These are phyloP conservation scores for Cercospora janseana DNA, from an alignment of 2,329 filamentous ascomycete species.

Conservation along the genomic window DNA sequence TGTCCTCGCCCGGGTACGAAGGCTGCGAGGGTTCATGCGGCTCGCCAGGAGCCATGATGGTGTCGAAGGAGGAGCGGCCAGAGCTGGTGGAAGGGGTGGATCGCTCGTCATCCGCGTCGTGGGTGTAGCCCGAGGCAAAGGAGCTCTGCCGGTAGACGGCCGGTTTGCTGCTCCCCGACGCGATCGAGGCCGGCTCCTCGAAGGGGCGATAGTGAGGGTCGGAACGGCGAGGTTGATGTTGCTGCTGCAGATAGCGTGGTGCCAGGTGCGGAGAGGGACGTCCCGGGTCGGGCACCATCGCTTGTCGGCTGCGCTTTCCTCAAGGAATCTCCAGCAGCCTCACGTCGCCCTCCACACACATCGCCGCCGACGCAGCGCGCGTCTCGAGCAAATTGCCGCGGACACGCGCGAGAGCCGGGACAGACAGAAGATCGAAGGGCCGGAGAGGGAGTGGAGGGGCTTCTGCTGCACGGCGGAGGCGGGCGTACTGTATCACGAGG, in stretches of 20 bases:
- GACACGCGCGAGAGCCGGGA: no score
- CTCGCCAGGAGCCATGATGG: conserved; percentile 23
- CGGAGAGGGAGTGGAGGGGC: not conserved
- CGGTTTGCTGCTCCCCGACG: conserved; percentile 8
- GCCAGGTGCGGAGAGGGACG: conserved; percentile 1
- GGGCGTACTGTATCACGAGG: conserved; percentile 19
- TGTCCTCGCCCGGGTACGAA: conserved; percentile 79
- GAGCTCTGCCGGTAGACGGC: conserved; percentile 13
- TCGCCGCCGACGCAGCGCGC: not conserved
- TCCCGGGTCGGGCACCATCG: conserved; percentile 5
- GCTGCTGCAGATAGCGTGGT: not conserved
- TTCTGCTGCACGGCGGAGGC: not conserved
- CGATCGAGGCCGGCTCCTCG: conserved; percentile 2
- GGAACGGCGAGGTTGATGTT: not conserved
- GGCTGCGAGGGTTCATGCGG: conserved; percentile 35
- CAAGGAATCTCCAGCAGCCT: not conserved
- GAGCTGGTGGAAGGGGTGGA: conserved; percentile 19
- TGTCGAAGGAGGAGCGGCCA: conserved; percentile 11
- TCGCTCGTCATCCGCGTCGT: conserved; percentile 29
- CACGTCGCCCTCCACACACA: not conserved
- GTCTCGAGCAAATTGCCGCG: no score
- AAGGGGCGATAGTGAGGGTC: conserved; percentile 8
- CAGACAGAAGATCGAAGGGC: no score
- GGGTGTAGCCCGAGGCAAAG: conserved; percentile 14
- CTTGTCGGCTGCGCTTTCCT: conserved; percentile 3